These are phyloP conservation scores for Huntiella omanensis DNA, from an alignment of 2,329 filamentous ascomycete species.

Conservation along the genomic window DNA sequence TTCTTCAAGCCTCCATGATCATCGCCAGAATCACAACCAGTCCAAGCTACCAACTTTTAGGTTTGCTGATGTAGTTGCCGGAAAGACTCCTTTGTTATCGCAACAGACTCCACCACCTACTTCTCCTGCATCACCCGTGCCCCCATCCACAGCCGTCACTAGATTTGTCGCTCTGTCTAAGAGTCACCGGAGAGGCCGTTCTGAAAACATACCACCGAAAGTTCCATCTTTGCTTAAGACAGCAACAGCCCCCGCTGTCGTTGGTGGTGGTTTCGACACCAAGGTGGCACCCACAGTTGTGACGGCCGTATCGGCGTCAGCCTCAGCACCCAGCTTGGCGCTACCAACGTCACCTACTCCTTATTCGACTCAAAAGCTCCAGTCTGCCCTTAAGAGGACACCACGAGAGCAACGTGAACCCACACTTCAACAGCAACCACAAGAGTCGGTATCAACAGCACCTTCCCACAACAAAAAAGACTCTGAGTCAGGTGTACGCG, in stretches of 20 bases:
- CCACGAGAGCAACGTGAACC: conserved; percentile 4
- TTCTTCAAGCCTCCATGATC: conserved; percentile 21
- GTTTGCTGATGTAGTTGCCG: conserved; percentile 27
- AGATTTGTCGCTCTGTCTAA: conserved; percentile 14
- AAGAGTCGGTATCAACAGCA: neutral
- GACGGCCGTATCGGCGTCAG: conserved; percentile 7
- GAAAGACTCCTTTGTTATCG: conserved; percentile 15
- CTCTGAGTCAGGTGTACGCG: neutral
- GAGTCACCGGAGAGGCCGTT: conserved; percentile 11
- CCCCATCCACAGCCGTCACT: conserved; percentile 24
- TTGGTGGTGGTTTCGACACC: neutral
- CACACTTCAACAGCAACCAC: conserved; percentile 11
- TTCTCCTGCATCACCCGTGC: conserved; percentile 19
- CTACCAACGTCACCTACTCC: conserved; percentile 14
- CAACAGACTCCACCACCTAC: conserved; percentile 15
- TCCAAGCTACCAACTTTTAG: conserved; percentile 38
- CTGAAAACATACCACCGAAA: conserved; percentile 10
- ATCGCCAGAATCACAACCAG: conserved; percentile 34
- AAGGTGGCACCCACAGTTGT: conserved; percentile 5
- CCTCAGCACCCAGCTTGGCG: conserved; percentile 9
- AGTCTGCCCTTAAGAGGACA: conserved; percentile 6
- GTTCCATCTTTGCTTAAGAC: conserved; percentile 3
- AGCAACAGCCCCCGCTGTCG: neutral
- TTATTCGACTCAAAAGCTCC: conserved; percentile 6
- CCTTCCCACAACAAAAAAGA: neutral